These are phyloP conservation scores for Amaranthus cruentus DNA, from an alignment of 148 eudicot genomes.

Conservation along the genomic window DNA sequence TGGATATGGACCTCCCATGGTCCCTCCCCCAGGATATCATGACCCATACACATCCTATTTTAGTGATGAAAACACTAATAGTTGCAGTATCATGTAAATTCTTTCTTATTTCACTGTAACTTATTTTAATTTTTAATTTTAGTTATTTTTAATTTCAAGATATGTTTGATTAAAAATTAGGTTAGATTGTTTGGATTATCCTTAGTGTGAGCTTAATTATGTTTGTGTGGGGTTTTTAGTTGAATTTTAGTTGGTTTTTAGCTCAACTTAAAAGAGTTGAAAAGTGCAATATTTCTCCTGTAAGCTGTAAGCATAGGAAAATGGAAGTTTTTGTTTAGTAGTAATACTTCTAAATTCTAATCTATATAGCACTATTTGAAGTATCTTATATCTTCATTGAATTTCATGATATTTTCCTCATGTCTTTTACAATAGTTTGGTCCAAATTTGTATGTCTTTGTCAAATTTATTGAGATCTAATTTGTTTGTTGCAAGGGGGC, in stretches of 20 bases:
- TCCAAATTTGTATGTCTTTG: not conserved
- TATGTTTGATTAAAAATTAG: constrained; percentile 7
- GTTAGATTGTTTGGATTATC: constrained; percentile 1
- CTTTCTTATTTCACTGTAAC: not conserved
- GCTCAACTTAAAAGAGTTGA: too few relatives aligned
- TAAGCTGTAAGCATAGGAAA: constrained; percentile 1
- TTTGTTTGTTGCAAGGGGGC: not conserved
- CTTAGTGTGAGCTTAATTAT: not conserved
- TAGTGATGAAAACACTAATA: constrained; percentile 76
- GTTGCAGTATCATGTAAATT: constrained; percentile 77
- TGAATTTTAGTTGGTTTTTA: not conserved
- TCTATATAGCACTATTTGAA: too few relatives aligned
- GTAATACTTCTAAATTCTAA: not conserved
- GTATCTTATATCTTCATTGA: not conserved
- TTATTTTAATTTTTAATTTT: not conserved
- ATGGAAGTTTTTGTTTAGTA: constrained; percentile 19
- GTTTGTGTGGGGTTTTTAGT: not conserved
- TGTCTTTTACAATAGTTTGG: not conserved
- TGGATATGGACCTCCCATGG: constrained; percentile 41
- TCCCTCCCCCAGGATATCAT: constrained; percentile 42
- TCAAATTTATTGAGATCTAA: not conserved
- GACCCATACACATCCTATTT: constrained; percentile 65
- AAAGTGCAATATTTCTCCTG: constrained; percentile 4
- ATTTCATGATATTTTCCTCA: not conserved
- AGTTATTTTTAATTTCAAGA: not conserved